Conservation (phyloP, 2,329 filamentous ascomycete genomes). For the Elsinoe australis region DNA sequence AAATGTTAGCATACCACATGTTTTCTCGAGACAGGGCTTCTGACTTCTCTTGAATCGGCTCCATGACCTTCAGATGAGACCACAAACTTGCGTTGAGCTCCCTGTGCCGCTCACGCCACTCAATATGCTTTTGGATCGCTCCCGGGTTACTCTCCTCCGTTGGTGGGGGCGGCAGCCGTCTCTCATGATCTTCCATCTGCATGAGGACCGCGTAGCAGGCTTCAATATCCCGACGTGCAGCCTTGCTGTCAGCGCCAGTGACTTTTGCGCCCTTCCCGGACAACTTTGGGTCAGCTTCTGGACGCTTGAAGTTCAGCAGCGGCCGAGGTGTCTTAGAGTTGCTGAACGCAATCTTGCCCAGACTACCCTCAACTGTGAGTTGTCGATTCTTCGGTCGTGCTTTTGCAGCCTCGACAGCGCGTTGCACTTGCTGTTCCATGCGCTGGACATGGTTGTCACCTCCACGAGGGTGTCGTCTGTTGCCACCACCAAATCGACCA, state of each 20-base stretch:
- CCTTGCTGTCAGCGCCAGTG: slow-evolving; percentile 68
- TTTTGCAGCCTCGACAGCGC: slow-evolving; percentile 94
- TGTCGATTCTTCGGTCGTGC: slow-evolving; percentile 97
- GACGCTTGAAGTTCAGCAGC: slow-evolving; percentile 87
- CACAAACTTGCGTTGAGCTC: slow-evolving; percentile 74
- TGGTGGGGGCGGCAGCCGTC: slow-evolving; percentile 63
- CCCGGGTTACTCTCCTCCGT: slow-evolving; percentile 59
- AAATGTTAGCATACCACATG: slow-evolving; percentile 26
- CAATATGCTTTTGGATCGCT: slow-evolving; percentile 63
- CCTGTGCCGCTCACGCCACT: slow-evolving; percentile 67
- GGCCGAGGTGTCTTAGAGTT: slow-evolving; percentile 97
- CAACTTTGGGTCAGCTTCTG: slow-evolving; percentile 58
- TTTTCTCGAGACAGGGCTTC: slow-evolving; percentile 22
- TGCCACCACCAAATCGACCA: slow-evolving; percentile 63
- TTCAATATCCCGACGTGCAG: slow-evolving; percentile 78
- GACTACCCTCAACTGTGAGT: slow-evolving; percentile 86
- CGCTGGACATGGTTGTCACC: slow-evolving; percentile 97
- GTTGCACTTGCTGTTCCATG: slow-evolving; percentile 98
- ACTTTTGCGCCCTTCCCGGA: slow-evolving; percentile 41
- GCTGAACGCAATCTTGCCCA: slow-evolving; percentile 98
- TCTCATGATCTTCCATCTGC: slow-evolving; percentile 88
- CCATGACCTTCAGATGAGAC: slow-evolving; percentile 82
- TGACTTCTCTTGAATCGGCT: slow-evolving; percentile 62
- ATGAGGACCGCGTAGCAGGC: slow-evolving; percentile 80
- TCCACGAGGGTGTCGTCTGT: slow-evolving; percentile 65